Evolutionary conservation across 2,329 filamentous ascomycete species (phyloP).

Genomic region (Metarhizium sp.): DNA sequence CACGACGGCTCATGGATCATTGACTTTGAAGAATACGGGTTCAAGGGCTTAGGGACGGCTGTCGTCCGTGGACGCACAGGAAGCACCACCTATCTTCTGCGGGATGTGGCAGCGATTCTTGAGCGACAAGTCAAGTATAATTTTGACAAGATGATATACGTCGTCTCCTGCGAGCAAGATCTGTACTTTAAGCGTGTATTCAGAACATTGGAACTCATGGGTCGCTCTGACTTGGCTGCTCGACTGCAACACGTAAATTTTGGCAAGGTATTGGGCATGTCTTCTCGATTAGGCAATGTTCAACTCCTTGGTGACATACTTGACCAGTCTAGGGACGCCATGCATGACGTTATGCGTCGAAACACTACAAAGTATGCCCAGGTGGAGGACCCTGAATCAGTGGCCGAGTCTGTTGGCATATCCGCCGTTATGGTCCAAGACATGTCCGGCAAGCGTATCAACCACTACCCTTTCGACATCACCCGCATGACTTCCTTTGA

Average conservation of each 20-base stretch:
- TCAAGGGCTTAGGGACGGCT: conserved; percentile 57
- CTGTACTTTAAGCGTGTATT: neutral
- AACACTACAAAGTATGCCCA: conserved; percentile 58
- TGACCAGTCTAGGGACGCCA: conserved; percentile 50
- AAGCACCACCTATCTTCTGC: conserved; percentile 47
- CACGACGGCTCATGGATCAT: conserved; percentile 58
- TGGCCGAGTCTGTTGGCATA: conserved; percentile 57
- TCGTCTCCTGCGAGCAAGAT: neutral
- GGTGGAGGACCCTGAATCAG: conserved; percentile 50
- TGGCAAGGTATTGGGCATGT: conserved; percentile 36
- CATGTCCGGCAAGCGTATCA: conserved; percentile 53
- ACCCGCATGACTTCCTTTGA: conserved; percentile 65
- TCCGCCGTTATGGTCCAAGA: conserved; percentile 66
- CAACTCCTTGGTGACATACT: conserved; percentile 49
- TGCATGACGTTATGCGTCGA: conserved; percentile 62
- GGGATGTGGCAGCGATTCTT: neutral
- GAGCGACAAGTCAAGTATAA: neutral
- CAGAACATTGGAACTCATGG: neutral
- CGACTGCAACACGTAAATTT: conserved; percentile 29
- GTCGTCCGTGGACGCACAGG: conserved; percentile 55
- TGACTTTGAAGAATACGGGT: conserved; percentile 57
- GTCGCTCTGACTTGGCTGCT: neutral
- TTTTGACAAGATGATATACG: neutral
- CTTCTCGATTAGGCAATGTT: conserved; percentile 34
- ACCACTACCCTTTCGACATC: conserved; percentile 56